phyloP scores from a whole-genome alignment of 768 basidiomycete species.

The Lactarius indigo region DNA sequence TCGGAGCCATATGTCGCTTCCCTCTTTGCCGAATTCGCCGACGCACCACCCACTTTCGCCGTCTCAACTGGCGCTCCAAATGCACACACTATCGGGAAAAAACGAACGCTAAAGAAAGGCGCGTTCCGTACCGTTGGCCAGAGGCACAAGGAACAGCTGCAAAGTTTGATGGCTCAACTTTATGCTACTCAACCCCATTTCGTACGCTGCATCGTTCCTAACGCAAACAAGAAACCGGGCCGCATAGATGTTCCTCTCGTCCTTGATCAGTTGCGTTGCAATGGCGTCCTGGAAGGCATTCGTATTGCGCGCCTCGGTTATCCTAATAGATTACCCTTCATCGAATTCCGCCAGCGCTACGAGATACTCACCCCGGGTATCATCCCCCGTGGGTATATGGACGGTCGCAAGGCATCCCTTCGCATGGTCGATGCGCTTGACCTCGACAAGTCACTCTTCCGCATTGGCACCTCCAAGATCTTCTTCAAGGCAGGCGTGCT shows the following conservation, averaged over 20 bases:
- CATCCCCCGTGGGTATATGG: constrained; percentile 95
- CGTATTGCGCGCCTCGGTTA: constrained; percentile 96
- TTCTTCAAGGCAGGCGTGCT: constrained; percentile 99
- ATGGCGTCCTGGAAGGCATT: constrained; percentile 98
- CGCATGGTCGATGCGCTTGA: constrained; percentile 89
- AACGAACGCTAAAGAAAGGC: constrained; percentile 84
- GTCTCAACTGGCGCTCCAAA: constrained; percentile 40
- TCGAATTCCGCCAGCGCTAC: constrained; percentile 96
- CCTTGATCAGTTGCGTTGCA: constrained; percentile 93
- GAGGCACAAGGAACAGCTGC: constrained; percentile 92
- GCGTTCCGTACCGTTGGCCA: constrained; percentile 96
- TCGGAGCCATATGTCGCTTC: constrained; percentile 75
- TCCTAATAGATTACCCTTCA: constrained; percentile 93
- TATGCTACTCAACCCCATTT: constrained; percentile 97
- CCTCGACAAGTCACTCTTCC: constrained; percentile 79
- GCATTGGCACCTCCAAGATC: constrained; percentile 94
- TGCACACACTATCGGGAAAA: constrained; percentile 52
- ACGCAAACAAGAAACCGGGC: constrained; percentile 84
- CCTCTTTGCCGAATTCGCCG: constrained; percentile 81
- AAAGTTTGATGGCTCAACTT: constrained; percentile 86
- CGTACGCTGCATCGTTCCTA: constrained; percentile 97
- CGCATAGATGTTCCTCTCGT: constrained; percentile 92
- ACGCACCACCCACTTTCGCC: constrained; percentile 36
- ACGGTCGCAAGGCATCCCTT: constrained; percentile 90
- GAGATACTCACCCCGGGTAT: constrained; percentile 93